Evolutionary conservation across 768 basidiomycete genomes (phyloP).

Genomic region (Suillus subaureus): DNA sequence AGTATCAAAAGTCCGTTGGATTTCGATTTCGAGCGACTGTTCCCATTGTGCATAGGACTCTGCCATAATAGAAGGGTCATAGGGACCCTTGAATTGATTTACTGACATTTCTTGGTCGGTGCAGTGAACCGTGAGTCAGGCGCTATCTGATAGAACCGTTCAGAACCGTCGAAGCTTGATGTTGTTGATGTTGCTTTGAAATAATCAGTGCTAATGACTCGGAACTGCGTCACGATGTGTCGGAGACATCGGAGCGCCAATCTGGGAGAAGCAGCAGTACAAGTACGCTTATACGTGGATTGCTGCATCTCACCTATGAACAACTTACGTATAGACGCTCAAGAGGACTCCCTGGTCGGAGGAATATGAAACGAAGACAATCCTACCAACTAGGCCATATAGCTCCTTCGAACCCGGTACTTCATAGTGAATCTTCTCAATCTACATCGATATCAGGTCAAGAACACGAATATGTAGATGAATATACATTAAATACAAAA

Average conservation of each 20-base stretch:
- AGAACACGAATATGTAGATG: slow-evolving; percentile 7
- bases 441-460: neutral
- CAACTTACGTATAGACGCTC: neutral
- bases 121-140: slow-evolving; percentile 28
- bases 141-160: neutral
- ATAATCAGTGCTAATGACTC: neutral
- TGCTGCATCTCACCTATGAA: neutral
- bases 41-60: slow-evolving; percentile 8
- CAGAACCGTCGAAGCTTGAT: neutral
- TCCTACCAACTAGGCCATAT: neutral
- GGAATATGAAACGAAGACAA: neutral
- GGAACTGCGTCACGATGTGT: neutral
- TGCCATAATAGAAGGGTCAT: slow-evolving; percentile 5
- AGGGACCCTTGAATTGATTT: neutral
- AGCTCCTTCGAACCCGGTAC: neutral
- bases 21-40: slow-evolving; percentile 7
- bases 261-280: neutral
- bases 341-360: neutral
- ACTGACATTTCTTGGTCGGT: neutral
- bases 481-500: slow-evolving; percentile 28
- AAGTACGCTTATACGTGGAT: neutral
- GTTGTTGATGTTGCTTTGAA: slow-evolving; percentile 3
- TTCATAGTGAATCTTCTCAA: neutral
- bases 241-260: neutral
- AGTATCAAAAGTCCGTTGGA: neutral